Percentiles rank a stretch among this genome's conserved stretches.
phyloP scores from a whole-genome alignment of 306 rosid genomes.

The Lablab purpureus region DNA sequence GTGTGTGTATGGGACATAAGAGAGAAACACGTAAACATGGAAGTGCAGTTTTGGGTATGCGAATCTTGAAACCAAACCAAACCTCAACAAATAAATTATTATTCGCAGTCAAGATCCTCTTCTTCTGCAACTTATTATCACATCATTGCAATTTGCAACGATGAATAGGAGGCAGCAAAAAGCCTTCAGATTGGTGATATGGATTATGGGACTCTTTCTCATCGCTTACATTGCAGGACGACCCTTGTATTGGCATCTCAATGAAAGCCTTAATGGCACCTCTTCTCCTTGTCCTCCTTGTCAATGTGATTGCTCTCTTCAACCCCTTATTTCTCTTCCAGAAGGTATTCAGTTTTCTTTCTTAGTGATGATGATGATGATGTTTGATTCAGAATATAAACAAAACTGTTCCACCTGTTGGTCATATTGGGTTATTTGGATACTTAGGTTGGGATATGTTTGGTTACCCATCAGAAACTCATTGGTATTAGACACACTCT shows the following conservation, averaged over 20 bases:
- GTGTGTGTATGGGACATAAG: not conserved
- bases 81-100: slow-evolving; percentile 4
- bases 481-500: too few species aligned
- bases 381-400: not conserved
- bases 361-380: not conserved
- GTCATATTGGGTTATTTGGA: not conserved
- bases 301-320: slow-evolving; percentile 61
- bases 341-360: slow-evolving; percentile 40
- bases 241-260: slow-evolving; percentile 57
- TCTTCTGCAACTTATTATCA: not conserved
- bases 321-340: slow-evolving; percentile 57
- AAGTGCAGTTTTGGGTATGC: slow-evolving; percentile 37
- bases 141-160: not conserved
- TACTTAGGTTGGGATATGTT: not conserved
- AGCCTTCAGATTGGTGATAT: slow-evolving; percentile 48
- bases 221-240: slow-evolving; percentile 54
- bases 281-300: slow-evolving; percentile 57
- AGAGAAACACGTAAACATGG: slow-evolving; percentile 33
- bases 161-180: slow-evolving; percentile 55
- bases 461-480: not conserved
- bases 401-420: not conserved
- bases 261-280: slow-evolving; percentile 42
- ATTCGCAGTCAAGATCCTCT: slow-evolving; percentile 44
- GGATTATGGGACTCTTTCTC: slow-evolving; percentile 48
- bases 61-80: slow-evolving; percentile 41